These are phyloP conservation scores for Epithemia pelagica DNA, from an alignment of 108 stramenopile genomes.

Conservation along the genomic window DNA sequence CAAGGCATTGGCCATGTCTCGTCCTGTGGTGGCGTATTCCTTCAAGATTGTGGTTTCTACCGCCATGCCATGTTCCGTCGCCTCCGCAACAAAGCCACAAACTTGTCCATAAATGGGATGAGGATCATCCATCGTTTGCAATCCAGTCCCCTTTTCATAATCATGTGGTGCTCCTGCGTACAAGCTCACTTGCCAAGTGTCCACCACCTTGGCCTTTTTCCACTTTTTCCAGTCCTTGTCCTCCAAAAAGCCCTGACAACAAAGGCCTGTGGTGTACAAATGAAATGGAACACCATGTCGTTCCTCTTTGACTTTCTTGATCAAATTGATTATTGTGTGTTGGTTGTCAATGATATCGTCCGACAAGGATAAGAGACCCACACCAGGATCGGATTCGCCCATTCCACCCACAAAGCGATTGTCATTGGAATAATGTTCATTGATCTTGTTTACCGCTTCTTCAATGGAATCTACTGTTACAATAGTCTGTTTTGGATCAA, in stretches of 20 bases:
- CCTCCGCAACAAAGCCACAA: slow-evolving; percentile 27
- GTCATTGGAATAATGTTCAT: slow-evolving; percentile 15
- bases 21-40: slow-evolving; percentile 12
- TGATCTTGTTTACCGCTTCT: slow-evolving; percentile 1
- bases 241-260: not conserved
- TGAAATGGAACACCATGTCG: slow-evolving; percentile 31
- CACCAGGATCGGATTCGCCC: slow-evolving; percentile 35
- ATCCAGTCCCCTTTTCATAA: slow-evolving; percentile 11
- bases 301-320: slow-evolving; percentile 20
- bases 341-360: slow-evolving; percentile 9
- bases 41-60: slow-evolving; percentile 13
- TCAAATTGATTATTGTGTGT: slow-evolving; percentile 5
- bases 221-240: slow-evolving; percentile 1
- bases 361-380: slow-evolving; percentile 14
- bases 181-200: slow-evolving; percentile 16
- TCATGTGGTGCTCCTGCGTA: slow-evolving; percentile 17
- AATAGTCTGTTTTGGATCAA: not conserved
- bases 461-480: not conserved
- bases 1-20: slow-evolving; percentile 21
- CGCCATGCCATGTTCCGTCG: slow-evolving; percentile 21
- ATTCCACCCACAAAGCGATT: slow-evolving; percentile 37
- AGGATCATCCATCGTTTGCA: slow-evolving; percentile 8
- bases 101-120: slow-evolving; percentile 12
- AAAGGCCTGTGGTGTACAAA: slow-evolving; percentile 18
- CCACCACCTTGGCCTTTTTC: not conserved